Evolutionary conservation across 352 stramenopile species (phyloP).

Genomic region (Pythium phragmiticola): DNA sequence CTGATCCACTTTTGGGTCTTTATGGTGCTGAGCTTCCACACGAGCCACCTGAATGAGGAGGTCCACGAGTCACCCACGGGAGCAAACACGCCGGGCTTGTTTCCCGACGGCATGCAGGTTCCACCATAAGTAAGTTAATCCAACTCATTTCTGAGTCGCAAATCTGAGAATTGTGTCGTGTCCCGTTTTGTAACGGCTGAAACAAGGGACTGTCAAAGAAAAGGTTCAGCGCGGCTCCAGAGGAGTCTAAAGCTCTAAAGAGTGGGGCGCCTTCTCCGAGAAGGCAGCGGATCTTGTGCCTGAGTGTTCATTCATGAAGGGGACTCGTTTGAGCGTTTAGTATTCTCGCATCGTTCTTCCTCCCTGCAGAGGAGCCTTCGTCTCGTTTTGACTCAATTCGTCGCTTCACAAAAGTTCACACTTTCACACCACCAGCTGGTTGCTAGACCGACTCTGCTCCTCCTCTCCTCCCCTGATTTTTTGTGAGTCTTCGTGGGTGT

Average conservation of each 20-base stretch:
- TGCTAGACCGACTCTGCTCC: slow-evolving; percentile 2
- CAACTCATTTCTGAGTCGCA: slow-evolving; percentile 23
- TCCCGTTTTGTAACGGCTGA: not conserved
- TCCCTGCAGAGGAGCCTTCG: not conserved
- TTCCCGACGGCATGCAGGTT: slow-evolving; percentile 30
- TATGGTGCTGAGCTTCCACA: slow-evolving; percentile 86
- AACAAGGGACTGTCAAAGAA: slow-evolving; percentile 13
- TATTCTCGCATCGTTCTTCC: not conserved
- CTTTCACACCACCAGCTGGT: not conserved
- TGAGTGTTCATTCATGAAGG: too few species aligned
- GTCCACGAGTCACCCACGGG: slow-evolving; percentile 38
- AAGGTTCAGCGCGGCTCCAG: slow-evolving; percentile 5
- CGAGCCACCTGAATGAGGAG: slow-evolving; percentile 80
- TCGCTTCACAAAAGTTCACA: not conserved
- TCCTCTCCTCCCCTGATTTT: slow-evolving; percentile 8
- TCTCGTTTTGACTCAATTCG: not conserved
- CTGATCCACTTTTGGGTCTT: slow-evolving; percentile 88
- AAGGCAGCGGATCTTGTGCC: too few species aligned
- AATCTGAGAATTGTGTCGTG: slow-evolving; percentile 4
- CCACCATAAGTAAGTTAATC: slow-evolving; percentile 33
- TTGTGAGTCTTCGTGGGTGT: slow-evolving; percentile 5
- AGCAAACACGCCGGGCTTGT: slow-evolving; percentile 20
- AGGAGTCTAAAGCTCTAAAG: not conserved
- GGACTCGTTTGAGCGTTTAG: not conserved
- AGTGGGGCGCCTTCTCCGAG: too few species aligned